These are phyloP conservation scores for Lentinula sp. DNA, from an alignment of 768 basidiomycete genomes.

Conservation along the genomic window DNA sequence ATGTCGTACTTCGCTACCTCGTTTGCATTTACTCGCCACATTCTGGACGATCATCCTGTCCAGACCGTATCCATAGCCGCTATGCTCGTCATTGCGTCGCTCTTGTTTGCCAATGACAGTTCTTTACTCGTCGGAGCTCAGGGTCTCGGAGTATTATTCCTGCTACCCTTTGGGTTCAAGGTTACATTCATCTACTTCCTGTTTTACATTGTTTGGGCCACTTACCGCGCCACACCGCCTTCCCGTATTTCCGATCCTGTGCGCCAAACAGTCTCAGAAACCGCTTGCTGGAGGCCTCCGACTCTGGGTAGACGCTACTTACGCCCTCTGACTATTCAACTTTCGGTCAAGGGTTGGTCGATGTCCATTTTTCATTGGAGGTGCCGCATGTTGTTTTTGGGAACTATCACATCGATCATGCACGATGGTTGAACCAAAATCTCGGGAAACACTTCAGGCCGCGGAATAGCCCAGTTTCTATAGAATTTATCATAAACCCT, in stretches of 20 bases:
- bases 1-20: background rate
- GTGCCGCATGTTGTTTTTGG: background rate
- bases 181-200: background rate
- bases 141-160: background rate
- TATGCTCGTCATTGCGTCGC: background rate
- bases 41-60: background rate
- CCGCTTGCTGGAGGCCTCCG: too few species aligned
- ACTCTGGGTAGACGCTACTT: too few species aligned
- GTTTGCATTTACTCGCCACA: background rate
- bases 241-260: background rate
- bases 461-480: background rate
- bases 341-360: background rate
- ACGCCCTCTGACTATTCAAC: background rate
- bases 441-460: background rate
- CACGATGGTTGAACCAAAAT: background rate
- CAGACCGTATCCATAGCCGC: background rate
- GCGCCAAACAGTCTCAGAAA: too few species aligned
- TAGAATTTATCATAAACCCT: background rate
- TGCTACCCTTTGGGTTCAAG: background rate
- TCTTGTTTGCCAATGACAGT: background rate
- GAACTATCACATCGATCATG: background rate
- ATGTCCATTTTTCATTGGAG: background rate
- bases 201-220: too few species aligned
- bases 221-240: background rate
- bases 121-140: background rate